These are phyloP conservation scores for Dactylorhiza incarnata DNA, from an alignment of 106 monocot species.

Conservation along the genomic window DNA sequence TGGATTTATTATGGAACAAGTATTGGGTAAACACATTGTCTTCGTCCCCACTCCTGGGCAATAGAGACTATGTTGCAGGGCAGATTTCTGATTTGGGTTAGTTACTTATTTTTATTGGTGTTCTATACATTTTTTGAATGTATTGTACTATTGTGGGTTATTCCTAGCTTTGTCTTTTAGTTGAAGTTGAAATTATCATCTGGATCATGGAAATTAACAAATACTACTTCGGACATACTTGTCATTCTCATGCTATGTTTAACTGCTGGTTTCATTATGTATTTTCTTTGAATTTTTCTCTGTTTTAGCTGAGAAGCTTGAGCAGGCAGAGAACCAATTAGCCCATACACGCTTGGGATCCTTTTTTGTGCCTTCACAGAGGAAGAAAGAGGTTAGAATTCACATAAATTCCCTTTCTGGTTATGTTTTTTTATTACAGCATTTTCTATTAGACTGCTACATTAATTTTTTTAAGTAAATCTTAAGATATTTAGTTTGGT, in stretches of 20 bases:
- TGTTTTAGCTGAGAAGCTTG: slow-evolving; percentile 79
- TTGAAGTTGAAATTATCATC: background rate
- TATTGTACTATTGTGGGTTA: background rate
- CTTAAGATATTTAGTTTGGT: background rate
- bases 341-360: slow-evolving; percentile 73
- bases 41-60: slow-evolving; percentile 76
- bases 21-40: slow-evolving; percentile 99
- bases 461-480: background rate
- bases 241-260: background rate
- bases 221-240: background rate
- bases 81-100: slow-evolving; percentile 96
- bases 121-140: too few species aligned
- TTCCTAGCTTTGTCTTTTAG: background rate
- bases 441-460: background rate
- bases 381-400: slow-evolving; percentile 76
- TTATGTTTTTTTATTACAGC: background rate
- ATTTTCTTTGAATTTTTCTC: background rate
- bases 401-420: background rate
- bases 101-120: slow-evolving; percentile 7
- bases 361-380: slow-evolving; percentile 62
- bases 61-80: slow-evolving; percentile 94
- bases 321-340: slow-evolving; percentile 91
- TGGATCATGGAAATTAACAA: background rate
- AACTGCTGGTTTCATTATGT: background rate
- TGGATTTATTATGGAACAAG: slow-evolving; percentile 98